Evolutionary conservation across 352 stramenopile genomes (phyloP), one percentile per base, ranked within the genome.

Genomic region (Pythium rhizo-oryzae): DNA sequence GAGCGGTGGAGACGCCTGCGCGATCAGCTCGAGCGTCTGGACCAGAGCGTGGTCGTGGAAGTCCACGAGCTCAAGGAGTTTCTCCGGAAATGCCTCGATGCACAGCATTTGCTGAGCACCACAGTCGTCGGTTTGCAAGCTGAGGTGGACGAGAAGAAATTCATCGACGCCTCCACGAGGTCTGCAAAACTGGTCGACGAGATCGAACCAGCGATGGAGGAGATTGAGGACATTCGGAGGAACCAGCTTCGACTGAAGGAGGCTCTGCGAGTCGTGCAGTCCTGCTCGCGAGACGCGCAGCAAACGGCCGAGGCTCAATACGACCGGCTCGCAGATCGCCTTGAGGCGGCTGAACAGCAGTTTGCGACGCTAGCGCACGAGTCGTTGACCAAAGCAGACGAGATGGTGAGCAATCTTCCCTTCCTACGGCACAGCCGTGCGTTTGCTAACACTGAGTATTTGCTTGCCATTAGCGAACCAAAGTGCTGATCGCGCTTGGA

Each of bases 41-140:
- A 81, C 15, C 58, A 73, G 24, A 69, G 70, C 30, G 13, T 69
- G 0, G 51, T 60, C 19, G 63, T 52, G 67, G 41, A 69, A 57
- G 21, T 71, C 7, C 62, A 70, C 24, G 77, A 89, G 15, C 49
- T 84, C 19, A 84, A 83, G 30, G 66, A 57, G 1, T 68, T 86
- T 23, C 30, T 90, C 23, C 74, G 78, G 13, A 91, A 87, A 46
- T 87, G 74, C 41, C 68, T 87, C 1, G 81, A 91, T 25, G 82
- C 78, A 24, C 81, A 91, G 49, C 81, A 91, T 35, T 61, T 90
- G 46, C 56, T 91, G 24, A 89, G 83, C 59, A 67, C 71, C 19
- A 89, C 78, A 0, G 71, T 91, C 8, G 81, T 91, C 18, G 73
- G 77, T 49, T 59, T 91, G 23, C 81, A 90, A 69, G 71, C 61